Evolutionary conservation across 495 filamentous ascomycete genomes (phyloP).

Genomic region (Talaromyces stipitatus): DNA sequence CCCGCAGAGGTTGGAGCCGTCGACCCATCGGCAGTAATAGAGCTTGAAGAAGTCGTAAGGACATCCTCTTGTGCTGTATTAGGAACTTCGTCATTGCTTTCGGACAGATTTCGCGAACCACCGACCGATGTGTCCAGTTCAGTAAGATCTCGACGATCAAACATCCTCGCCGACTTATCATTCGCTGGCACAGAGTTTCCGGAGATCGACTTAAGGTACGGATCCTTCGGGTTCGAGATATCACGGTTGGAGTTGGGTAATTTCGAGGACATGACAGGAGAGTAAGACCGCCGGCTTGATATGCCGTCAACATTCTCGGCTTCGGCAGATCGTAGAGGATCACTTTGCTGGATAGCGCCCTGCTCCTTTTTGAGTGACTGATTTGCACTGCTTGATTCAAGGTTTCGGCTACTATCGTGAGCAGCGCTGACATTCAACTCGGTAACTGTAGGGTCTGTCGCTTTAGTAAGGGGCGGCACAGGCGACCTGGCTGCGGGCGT

Average conservation of each 20-base stretch:
- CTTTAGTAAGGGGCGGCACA: conserved; percentile 28
- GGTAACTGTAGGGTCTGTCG: conserved; percentile 22
- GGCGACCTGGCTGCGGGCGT: conserved; percentile 31
- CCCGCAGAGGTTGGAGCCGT: conserved; percentile 26
- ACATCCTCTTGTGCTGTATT: conserved; percentile 15
- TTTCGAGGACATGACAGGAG: conserved; percentile 25
- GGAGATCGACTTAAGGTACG: not conserved
- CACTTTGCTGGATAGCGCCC: conserved; percentile 8
- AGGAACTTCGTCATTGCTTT: conserved; percentile 15
- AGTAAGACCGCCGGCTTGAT: conserved; percentile 25
- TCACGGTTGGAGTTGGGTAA: conserved; percentile 20
- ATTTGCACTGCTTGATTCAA: not conserved
- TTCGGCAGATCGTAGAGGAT: conserved; percentile 17
- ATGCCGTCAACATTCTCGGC: conserved; percentile 25
- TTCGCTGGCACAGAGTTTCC: not conserved
- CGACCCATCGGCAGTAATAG: conserved; percentile 30
- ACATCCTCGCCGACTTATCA: conserved; percentile 19
- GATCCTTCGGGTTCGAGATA: not conserved
- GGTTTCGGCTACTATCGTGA: not conserved
- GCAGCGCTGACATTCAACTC: conserved; percentile 17
- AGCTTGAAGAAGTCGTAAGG: conserved; percentile 27
- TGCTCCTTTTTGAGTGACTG: not conserved
- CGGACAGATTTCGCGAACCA: conserved; percentile 15
- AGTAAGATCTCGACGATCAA: conserved; percentile 19
- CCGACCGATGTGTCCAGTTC: conserved; percentile 18